Percentiles rank a stretch among this genome's conserved stretches.
These are phyloP conservation scores for Neonectria faginata DNA, from an alignment of 2,329 filamentous ascomycete species.

Conservation along the genomic window DNA sequence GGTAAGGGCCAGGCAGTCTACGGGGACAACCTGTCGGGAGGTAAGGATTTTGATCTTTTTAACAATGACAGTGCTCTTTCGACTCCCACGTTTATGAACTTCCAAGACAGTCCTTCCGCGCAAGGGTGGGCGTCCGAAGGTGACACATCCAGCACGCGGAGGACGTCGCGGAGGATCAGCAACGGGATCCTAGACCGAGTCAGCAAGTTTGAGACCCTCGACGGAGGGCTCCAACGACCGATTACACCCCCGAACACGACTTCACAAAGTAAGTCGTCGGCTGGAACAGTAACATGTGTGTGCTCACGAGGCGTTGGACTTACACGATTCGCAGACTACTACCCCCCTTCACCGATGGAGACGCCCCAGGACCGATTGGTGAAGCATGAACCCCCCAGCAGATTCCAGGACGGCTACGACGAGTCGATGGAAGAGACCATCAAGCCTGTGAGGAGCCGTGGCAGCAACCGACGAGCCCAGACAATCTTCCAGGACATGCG, in stretches of 20 bases:
- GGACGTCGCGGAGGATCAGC: slow-evolving; percentile 64
- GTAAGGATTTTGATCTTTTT: slow-evolving; percentile 65
- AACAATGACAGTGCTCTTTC: slow-evolving; percentile 59
- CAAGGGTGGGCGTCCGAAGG: slow-evolving; percentile 65
- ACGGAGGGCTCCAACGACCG: slow-evolving; percentile 62
- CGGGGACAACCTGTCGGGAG: slow-evolving; percentile 54
- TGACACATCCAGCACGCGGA: slow-evolving; percentile 57
- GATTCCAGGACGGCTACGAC: slow-evolving; percentile 72
- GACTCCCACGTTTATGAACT: slow-evolving; percentile 63
- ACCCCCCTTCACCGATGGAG: slow-evolving; percentile 75
- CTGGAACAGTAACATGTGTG: background rate
- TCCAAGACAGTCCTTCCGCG: slow-evolving; percentile 59
- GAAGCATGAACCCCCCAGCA: slow-evolving; percentile 57
- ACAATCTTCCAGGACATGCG: slow-evolving; percentile 70
- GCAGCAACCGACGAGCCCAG: slow-evolving; percentile 56
- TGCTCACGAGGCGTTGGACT: slow-evolving; percentile 21
- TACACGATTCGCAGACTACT: slow-evolving; percentile 61
- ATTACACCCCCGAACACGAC: slow-evolving; percentile 73
- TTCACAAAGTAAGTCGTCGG: slow-evolving; percentile 64
- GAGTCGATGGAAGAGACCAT: slow-evolving; percentile 76
- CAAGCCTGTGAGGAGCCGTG: slow-evolving; percentile 63
- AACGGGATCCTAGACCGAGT: slow-evolving; percentile 71
- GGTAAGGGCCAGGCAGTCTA: slow-evolving; percentile 61
- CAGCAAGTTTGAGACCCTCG: slow-evolving; percentile 68
- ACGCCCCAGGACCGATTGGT: slow-evolving; percentile 66